These are phyloP conservation scores for Sparassis latifolia DNA, from an alignment of 1,284 basidiomycete species.

Conservation along the genomic window DNA sequence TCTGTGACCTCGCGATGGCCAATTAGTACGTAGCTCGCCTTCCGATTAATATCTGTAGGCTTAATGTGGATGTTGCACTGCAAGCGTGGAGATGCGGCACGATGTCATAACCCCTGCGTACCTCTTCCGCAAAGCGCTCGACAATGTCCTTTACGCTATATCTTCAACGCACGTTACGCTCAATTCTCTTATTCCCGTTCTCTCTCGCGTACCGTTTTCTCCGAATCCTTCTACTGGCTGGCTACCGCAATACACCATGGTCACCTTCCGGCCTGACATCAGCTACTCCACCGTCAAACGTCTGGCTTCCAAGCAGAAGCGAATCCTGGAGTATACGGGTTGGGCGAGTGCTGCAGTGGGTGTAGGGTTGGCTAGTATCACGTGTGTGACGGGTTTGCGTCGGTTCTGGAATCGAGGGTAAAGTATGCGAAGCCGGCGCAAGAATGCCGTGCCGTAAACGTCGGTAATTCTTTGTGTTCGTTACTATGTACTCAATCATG, in stretches of 20 bases:
- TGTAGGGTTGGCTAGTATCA: slow-evolving; percentile 36
- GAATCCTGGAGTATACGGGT: slow-evolving; percentile 33
- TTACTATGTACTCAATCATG: background rate
- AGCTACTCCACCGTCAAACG: slow-evolving; percentile 73
- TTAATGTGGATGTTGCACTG: slow-evolving; percentile 1
- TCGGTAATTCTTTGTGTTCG: slow-evolving; percentile 4
- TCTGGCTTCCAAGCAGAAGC: slow-evolving; percentile 56
- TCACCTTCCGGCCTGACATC: slow-evolving; percentile 93
- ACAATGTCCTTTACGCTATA: slow-evolving; percentile 66
- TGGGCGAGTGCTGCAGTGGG: slow-evolving; percentile 28
- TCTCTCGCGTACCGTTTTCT: slow-evolving; percentile 43
- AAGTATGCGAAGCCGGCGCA: background rate
- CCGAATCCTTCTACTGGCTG: slow-evolving; percentile 61
- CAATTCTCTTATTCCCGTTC: slow-evolving; percentile 19
- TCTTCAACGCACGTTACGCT: slow-evolving; percentile 40
- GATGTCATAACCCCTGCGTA: slow-evolving; percentile 81
- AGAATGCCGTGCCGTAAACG: slow-evolving; percentile 5
- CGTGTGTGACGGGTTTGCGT: slow-evolving; percentile 30
- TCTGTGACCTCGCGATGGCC: slow-evolving; percentile 86
- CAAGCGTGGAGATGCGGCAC: slow-evolving; percentile 91
- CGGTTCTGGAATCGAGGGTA: slow-evolving; percentile 27
- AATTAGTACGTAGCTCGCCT: slow-evolving; percentile 72
- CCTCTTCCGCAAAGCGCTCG: slow-evolving; percentile 76
- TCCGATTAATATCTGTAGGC: background rate
- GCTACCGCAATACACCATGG: slow-evolving; percentile 94